Evolutionary conservation across 2,329 filamentous ascomycete species (phyloP), one percentile per base, ranked within the genome.

Genomic region (Zarea fungicola): DNA sequence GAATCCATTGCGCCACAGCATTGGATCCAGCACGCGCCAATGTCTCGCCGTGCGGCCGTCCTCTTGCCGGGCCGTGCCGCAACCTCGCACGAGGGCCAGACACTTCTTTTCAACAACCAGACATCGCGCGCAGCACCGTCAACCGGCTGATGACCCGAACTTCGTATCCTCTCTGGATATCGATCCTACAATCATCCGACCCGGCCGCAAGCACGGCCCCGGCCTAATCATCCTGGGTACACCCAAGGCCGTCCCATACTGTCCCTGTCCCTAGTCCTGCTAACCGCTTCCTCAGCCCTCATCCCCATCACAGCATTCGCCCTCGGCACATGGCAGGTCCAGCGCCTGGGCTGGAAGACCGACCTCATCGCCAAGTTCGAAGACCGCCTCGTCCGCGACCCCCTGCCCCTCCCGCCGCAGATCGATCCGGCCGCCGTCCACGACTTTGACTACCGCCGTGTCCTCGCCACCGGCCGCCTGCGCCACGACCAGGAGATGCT

Each of bases 401-500:
- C 93, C 0, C 74, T 99, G 0, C 92, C 92, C 0, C 74, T 99
- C 0, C 93, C 93, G 4, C 84, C 89, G 2, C 78, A 81, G 48
- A 77, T 99, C 54, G 90, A 97, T 64, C 85, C 89, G 0, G 71
- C 75, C n/a, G 89, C 85, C 9, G 78, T 96, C 57, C 73, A 82
- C 56, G 89, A 95, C 31, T 99, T 99, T 65, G 92, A 99, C 66
- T 96, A 92, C 71, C 80, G 93, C 52, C 80, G 89, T 49, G 87
- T 99, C 42, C 78, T 81, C 54, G 85, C 89, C 10, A 80, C 74
- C 0, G 93, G 93, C 9, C 73, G 68, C 49, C 83, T 89, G 57
- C 74, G 87, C 32, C 93, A 99, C 68, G 91, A 96, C 64, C 82
- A 87, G 65, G 93, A 99, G 73, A 99, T 99, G 91, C 76, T 99